Evolutionary conservation across 768 basidiomycete species (phyloP).

Genomic region (Clitopilus hobsonii): DNA sequence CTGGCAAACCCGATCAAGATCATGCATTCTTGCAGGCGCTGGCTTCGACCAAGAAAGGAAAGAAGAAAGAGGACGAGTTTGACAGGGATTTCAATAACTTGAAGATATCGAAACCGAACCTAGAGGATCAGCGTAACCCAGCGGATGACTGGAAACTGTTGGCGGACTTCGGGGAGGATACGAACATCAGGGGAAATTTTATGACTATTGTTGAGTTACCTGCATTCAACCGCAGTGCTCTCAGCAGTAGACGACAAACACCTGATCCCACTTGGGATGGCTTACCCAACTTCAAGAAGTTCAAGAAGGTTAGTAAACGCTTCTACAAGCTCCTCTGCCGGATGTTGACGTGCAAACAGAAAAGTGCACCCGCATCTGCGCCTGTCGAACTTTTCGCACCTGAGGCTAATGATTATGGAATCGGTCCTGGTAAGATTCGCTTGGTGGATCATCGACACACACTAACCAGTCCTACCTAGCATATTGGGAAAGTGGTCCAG

Average conservation of each 20-base stretch:
- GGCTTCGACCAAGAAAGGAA: slow-evolving; percentile 66
- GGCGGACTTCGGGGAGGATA: slow-evolving; percentile 63
- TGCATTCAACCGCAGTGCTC: slow-evolving; percentile 32
- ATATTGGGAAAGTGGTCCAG: not conserved
- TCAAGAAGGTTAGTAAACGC: slow-evolving; percentile 54
- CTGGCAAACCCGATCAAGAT: slow-evolving; percentile 62
- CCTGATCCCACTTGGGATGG: slow-evolving; percentile 38
- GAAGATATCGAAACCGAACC: slow-evolving; percentile 62
- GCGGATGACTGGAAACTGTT: slow-evolving; percentile 55
- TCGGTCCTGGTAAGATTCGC: slow-evolving; percentile 41
- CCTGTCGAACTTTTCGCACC: slow-evolving; percentile 48
- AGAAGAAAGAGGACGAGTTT: slow-evolving; percentile 63
- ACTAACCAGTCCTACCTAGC: not conserved
- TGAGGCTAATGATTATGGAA: slow-evolving; percentile 50
- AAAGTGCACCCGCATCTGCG: slow-evolving; percentile 16
- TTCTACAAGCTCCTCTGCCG: not conserved
- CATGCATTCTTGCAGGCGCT: slow-evolving; percentile 66
- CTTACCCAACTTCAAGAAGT: slow-evolving; percentile 71
- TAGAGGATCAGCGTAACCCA: slow-evolving; percentile 39
- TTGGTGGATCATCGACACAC: not conserved
- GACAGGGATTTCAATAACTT: slow-evolving; percentile 80
- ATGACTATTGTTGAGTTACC: slow-evolving; percentile 75
- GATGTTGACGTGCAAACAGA: slow-evolving; percentile 9
- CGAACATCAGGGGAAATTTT: slow-evolving; percentile 65
- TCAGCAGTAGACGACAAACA: slow-evolving; percentile 14